phyloP scores from a whole-genome alignment of 495 filamentous ascomycete genomes.

The Penicillium dipodomyicola region DNA sequence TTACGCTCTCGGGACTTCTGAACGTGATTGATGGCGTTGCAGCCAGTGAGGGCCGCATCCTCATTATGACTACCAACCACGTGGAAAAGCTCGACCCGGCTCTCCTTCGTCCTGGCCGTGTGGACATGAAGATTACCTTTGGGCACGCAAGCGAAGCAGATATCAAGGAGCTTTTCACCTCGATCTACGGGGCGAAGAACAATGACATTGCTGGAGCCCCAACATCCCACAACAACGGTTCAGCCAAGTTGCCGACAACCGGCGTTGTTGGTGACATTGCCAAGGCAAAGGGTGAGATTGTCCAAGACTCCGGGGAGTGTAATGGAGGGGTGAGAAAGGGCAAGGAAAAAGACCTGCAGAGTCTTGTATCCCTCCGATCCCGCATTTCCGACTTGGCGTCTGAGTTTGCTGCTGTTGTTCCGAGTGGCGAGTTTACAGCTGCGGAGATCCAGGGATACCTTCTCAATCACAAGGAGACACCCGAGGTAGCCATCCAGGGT shows the following conservation, averaged over 20 bases:
- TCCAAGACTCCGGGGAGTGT: not conserved
- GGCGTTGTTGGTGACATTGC: not conserved
- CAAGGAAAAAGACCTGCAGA: constrained; percentile 5
- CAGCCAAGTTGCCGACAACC: not conserved
- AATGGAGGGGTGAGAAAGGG: constrained; percentile 1
- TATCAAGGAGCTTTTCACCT: constrained; percentile 64
- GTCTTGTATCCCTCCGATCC: constrained; percentile 16
- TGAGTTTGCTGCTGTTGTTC: constrained; percentile 61
- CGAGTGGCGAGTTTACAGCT: constrained; percentile 62
- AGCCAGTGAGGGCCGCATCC: constrained; percentile 69
- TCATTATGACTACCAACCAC: constrained; percentile 87
- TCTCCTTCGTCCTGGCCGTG: constrained; percentile 71
- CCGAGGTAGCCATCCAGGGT: constrained; percentile 56
- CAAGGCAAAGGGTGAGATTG: not conserved
- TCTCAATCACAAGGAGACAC: constrained; percentile 63
- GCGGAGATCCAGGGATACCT: constrained; percentile 79
- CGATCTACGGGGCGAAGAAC: constrained; percentile 59
- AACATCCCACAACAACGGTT: not conserved
- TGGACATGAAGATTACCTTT: constrained; percentile 73
- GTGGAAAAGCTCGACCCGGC: constrained; percentile 72
- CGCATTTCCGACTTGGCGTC: constrained; percentile 44
- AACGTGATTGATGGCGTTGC: constrained; percentile 83
- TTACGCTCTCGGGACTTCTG: constrained; percentile 70
- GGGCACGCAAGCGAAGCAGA: constrained; percentile 60
- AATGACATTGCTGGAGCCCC: constrained; percentile 21